Evolutionary conservation across 192 early-diverging fungal species (phyloP), one percentile per base, ranked within the genome.

Genomic region (Umbelopsis vinacea): DNA sequence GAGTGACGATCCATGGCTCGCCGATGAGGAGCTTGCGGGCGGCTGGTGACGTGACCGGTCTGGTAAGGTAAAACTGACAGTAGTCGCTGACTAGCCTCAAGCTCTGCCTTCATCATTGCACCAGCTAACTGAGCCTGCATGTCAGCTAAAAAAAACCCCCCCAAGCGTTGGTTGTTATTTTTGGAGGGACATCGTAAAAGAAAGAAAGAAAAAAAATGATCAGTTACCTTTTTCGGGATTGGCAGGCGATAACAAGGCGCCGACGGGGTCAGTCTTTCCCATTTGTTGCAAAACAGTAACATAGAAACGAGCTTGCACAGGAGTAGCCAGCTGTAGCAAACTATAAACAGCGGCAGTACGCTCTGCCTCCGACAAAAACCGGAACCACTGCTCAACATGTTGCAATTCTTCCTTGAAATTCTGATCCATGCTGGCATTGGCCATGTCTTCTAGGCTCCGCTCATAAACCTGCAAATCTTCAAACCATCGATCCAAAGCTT

Each of bases 381-480:
- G 85, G 83, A 97, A 97, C 97, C 97, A 99, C 73, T 97, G 91
- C 78, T 99, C 96, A 46, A 99, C 94, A 57, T 95, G 93, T 57
- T 89, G 87, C 45, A 98, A 88, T 78, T 97, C 96, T 63, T 97
- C 95, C 66, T 94, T 89, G 76, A 94, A 97, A 73, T 89, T 89
- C 45, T 88, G 90, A 79, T 97, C 95, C 48, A 94, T 77, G 54
- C 87, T 89, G 35, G 88, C 89, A 52, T 85, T 81, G 43, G 94
- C 93, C 95, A 98, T 96, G 69, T 95, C 92, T 75, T 98, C 95
- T n/a, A 98, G 86, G 48, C 92, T 95, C 47, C 89, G 86, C 76
- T 98, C 95, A 78, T 95, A 96, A 77, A 95, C 91, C 74, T 91
- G 89, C 66, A 98, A 78, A 71, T 97, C 96, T 82, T 95, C 93